Evolutionary conservation across 2,329 filamentous ascomycete species (phyloP), one percentile per base, ranked within the genome.

Genomic region (Alternaria dauci): DNA sequence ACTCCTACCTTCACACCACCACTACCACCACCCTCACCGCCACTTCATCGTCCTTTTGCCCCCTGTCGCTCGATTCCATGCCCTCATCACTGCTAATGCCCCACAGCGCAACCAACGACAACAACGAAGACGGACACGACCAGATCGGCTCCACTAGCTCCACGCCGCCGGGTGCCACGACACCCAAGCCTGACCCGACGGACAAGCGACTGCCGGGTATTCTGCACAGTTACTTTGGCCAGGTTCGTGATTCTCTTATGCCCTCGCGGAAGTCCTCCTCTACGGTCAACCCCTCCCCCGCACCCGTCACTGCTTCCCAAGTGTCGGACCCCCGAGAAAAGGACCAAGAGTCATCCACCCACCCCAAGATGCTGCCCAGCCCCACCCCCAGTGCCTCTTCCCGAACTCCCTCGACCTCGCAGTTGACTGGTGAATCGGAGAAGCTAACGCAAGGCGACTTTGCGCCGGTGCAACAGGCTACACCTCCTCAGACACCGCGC

Each of bases 161-260:
- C 55, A 95, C 93, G 73, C 91, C 93, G 75, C 96, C 94, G 71
- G 93, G 94, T 75, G 88, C 96, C 79, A 91, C 93, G 69, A 99
- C 95, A 65, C 95, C 95, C 70, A 91, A 94, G 76, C 95, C 95
- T 70, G 94, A 98, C 81, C 90, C 91, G 66, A 90, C 91, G 76
- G 95, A 99, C 84, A 97, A 97, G 83, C 91, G 95, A 82, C 86
- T 96, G 78, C 95, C 95, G 71, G 92, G 93, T 79, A 96, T 98
- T 84, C 91, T 95, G 87, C 88, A 89, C 80, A 96, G 91, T 85
- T 97, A 95, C 86, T 97, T 98, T 87, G 91, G 91, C 84, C 95
- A 99, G 94, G 95, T 99, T 96, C 90, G 95, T 97, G 87, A 87
- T 68, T 79, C 78, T 73, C 86, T 88, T 87, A 76, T 79, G 69